Evolutionary conservation across 2,329 filamentous ascomycete genomes (phyloP).

Genomic region (Trichoderma sp.): DNA sequence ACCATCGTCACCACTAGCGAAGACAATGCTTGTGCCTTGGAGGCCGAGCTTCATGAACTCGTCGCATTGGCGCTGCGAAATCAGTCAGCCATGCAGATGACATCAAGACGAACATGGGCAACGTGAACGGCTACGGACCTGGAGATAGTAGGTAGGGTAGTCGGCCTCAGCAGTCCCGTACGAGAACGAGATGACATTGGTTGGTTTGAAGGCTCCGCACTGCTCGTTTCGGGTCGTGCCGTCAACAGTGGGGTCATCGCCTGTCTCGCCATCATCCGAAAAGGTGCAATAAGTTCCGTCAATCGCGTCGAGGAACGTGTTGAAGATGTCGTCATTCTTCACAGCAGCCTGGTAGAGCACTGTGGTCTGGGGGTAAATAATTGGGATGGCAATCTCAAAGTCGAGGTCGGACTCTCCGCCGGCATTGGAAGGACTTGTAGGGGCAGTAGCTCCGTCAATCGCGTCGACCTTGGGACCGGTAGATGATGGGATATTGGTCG

Average conservation of each 20-base stretch:
- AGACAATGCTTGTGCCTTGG: conserved; percentile 53
- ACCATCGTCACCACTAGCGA: conserved; percentile 39
- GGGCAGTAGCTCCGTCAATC: conserved; percentile 52
- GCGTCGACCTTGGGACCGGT: conserved; percentile 48
- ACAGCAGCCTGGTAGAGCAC: conserved; percentile 50
- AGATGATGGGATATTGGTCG: conserved; percentile 46
- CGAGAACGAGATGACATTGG: conserved; percentile 58
- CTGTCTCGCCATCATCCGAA: conserved; percentile 40
- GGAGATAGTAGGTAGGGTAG: conserved; percentile 50
- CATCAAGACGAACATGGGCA: no score
- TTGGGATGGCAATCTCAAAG: conserved; percentile 55
- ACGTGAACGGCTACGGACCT: conserved; percentile 4
- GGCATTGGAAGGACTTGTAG: conserved; percentile 39
- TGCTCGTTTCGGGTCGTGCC: conserved; percentile 46
- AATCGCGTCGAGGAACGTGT: conserved; percentile 49
- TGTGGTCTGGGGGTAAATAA: conserved; percentile 55
- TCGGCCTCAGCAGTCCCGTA: conserved; percentile 58
- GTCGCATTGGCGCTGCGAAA: conserved; percentile 50
- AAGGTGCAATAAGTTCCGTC: conserved; percentile 49
- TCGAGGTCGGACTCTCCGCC: conserved; percentile 57
- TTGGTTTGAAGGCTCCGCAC: conserved; percentile 49
- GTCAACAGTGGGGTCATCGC: conserved; percentile 44
- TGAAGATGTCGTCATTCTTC: conserved; percentile 45
- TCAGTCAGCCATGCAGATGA: not conserved
- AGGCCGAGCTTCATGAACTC: conserved; percentile 62